Evolutionary conservation across 305 asterid genomes (phyloP), one percentile per base, ranked within the genome.

Genomic region (Lippia alba): DNA sequence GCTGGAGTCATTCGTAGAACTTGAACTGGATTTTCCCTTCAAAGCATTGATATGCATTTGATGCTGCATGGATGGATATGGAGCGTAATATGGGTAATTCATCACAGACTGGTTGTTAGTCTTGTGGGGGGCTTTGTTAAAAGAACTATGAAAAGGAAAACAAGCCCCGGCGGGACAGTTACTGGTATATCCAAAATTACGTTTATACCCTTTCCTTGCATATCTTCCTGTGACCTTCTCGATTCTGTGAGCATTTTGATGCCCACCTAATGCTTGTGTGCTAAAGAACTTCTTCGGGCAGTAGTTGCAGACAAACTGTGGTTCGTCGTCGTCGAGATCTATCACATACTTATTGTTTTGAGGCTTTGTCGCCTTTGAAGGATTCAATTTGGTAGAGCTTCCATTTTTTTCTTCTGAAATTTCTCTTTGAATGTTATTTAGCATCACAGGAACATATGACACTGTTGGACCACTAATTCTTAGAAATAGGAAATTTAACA

Each of bases 231-330:
- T 51, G 17, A 34, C 57, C 73, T 66, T 71, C 64, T 74, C 79
- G n/a, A 36, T 8, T 70, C 40, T 74, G 79, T 78, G 82, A 76
- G 79, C 82, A 19, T 74, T 78, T 55, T 70, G 82, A 51, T 78
- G 76, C 18, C 82, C 82, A 12, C 82, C 82, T 15, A 78, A 64
- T 34, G 82, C 82, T 70, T 78, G 79, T 62, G 69, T 78, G 11
- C 32, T 78, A 0, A 62, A 15, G 64, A 74, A 74, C 79, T 60
- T 78, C 67, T 72, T 78, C 17, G 60, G 8, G 67, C 79, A 74
- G 18, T 69, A 69, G 34, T 55, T 65, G 76, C 82, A 78, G 19
- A 46, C 2, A 15, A 58, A 74, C 24, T 56, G 68, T 30, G 8
- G 62, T 54, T 69, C 79, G 45, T 33, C 76, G 33, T 69, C 79